Evolutionary conservation across 306 rosid species (phyloP).

Genomic region (Vigna hirtella): DNA sequence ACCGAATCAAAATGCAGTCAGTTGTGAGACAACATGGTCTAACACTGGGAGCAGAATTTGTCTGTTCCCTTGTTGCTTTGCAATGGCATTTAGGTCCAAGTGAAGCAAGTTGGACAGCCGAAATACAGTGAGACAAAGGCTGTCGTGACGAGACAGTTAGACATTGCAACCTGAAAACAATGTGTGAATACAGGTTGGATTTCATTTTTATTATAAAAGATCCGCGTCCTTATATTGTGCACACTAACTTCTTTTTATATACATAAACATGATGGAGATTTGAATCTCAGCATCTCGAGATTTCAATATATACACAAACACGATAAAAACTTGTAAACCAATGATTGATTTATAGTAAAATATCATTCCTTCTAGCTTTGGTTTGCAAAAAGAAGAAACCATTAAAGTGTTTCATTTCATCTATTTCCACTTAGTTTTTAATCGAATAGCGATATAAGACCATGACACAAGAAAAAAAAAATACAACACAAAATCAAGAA

Average conservation of each 20-base stretch:
- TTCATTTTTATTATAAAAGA: not conserved
- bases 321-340: not conserved
- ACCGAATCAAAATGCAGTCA: no score
- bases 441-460: not conserved
- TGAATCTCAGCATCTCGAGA: not conserved
- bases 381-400: not conserved
- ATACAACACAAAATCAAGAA: not conserved
- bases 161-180: not conserved
- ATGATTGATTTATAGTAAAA: not conserved
- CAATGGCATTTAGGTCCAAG: not conserved
- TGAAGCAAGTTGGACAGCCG: not conserved
- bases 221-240: not conserved
- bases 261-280: not conserved
- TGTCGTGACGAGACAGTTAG: not conserved
- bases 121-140: not conserved
- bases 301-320: not conserved
- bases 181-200: conserved; percentile 7
- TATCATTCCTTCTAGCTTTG: not conserved
- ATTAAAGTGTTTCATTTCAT: not conserved
- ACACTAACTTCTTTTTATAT: not conserved
- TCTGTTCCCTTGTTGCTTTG: not conserved
- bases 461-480: not conserved
- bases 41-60: not conserved
- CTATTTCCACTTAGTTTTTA: not conserved
- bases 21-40: not conserved